Conservation (phyloP, 129 eudicot species). For the Flaveria brownii region DNA sequence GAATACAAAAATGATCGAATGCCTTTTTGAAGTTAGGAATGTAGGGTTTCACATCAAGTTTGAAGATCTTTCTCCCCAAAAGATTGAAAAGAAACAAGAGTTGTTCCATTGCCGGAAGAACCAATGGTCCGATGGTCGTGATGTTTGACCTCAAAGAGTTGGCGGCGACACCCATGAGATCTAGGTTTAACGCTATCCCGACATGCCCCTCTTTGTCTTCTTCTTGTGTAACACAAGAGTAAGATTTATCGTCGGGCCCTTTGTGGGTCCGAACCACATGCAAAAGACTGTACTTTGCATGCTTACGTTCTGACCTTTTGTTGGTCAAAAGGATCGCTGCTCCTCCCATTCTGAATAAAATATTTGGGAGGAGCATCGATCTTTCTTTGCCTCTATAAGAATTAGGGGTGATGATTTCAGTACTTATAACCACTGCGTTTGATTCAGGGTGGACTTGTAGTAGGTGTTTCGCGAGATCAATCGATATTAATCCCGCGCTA, state of each 20-base stretch:
- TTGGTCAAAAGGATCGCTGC: conserved; percentile 72
- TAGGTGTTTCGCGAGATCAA: conserved; percentile 51
- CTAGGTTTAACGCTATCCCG: conserved; percentile 55
- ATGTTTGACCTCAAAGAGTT: conserved; percentile 67
- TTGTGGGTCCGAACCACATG: conserved; percentile 65
- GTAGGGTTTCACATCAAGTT: conserved; percentile 49
- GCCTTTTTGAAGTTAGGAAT: conserved; percentile 74
- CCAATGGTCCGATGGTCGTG: conserved; percentile 62
- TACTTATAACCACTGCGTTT: conserved; percentile 57
- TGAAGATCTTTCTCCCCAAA: conserved; percentile 45
- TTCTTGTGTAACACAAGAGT: conserved; percentile 50
- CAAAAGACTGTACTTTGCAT: conserved; percentile 56
- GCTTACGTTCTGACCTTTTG: conserved; percentile 28
- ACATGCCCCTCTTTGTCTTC: conserved; percentile 58
- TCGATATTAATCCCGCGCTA: conserved; percentile 59
- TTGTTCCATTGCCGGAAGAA: conserved; percentile 61
- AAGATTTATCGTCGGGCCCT: conserved; percentile 62
- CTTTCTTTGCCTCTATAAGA: conserved; percentile 61
- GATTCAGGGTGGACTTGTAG: conserved; percentile 65
- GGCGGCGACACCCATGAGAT: conserved; percentile 63
- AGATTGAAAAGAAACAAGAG: conserved; percentile 45
- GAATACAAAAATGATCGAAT: conserved; percentile 76
- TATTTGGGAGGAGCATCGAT: conserved; percentile 70
- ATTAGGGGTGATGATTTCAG: conserved; percentile 63
- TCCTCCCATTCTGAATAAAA: conserved; percentile 69